phyloP scores from a whole-genome alignment of 768 basidiomycete species.

The Mycena galericulata region DNA sequence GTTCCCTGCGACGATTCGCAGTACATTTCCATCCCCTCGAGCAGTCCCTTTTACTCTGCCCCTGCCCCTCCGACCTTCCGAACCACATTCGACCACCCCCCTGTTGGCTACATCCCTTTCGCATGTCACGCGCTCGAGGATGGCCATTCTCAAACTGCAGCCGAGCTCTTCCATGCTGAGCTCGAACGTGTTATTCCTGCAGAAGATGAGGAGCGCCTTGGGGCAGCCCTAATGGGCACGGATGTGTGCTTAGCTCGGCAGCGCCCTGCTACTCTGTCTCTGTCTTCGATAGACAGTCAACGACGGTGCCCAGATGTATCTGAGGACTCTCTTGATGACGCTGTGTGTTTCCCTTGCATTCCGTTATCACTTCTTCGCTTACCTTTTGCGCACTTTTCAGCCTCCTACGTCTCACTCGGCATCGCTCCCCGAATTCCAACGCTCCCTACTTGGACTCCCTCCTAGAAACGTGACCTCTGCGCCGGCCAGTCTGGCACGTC shows the following conservation, averaged over 20 bases:
- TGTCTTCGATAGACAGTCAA: not conserved
- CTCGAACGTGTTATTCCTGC: conserved; percentile 20
- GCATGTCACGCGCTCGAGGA: not conserved
- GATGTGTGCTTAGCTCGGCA: conserved; percentile 22
- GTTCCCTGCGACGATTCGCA: conserved; percentile 18
- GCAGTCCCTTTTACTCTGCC: conserved; percentile 28
- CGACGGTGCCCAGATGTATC: not conserved
- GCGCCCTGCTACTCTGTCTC: not conserved
- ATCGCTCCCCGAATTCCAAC: conserved; percentile 21
- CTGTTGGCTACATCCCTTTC: not conserved
- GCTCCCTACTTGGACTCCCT: conserved; percentile 7
- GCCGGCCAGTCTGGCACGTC: too few relatives aligned
- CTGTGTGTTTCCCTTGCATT: conserved; percentile 2
- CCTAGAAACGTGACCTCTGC: too few relatives aligned
- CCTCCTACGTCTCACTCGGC: too few relatives aligned
- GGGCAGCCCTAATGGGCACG: too few relatives aligned
- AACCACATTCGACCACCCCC: not conserved
- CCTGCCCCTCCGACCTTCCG: conserved; percentile 19
- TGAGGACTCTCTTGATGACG: not conserved
- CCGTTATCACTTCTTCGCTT: too few relatives aligned
- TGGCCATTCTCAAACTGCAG: not conserved
- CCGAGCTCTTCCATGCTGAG: conserved; percentile 23
- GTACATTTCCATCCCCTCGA: conserved; percentile 21
- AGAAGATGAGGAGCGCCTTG: conserved; percentile 21
- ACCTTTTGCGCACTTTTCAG: too few relatives aligned